These are phyloP conservation scores for Ammopiptanthus mongolicus DNA, from an alignment of 306 rosid genomes.

Conservation along the genomic window DNA sequence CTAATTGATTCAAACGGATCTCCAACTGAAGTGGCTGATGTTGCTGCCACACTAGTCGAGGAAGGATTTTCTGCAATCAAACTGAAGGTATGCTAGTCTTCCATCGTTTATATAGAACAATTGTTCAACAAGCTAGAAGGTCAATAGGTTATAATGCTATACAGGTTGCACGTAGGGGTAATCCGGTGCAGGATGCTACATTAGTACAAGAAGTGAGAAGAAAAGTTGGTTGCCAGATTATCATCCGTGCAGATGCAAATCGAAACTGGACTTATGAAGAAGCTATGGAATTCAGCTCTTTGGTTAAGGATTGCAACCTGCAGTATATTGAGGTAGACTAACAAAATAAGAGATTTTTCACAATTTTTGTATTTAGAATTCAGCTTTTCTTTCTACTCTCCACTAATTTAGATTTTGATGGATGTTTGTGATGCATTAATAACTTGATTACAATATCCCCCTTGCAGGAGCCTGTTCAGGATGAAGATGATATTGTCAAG, in stretches of 20 bases:
- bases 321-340: constrained; percentile 80
- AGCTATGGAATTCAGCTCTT: constrained; percentile 74
- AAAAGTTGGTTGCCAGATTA: constrained; percentile 59
- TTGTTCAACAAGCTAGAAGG: constrained; percentile 14
- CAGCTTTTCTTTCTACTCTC: background rate
- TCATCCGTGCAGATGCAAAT: constrained; percentile 89
- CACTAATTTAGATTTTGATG: background rate
- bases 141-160: constrained; percentile 17
- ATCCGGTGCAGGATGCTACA: constrained; percentile 65
- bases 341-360: background rate
- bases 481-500: constrained; percentile 67
- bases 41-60: constrained; percentile 55
- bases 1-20: constrained; percentile 65
- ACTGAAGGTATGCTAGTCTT: constrained; percentile 55
- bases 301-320: constrained; percentile 71
- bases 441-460: constrained; percentile 18
- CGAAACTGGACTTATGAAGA: constrained; percentile 82
- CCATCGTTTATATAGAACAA: background rate
- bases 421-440: constrained; percentile 5
- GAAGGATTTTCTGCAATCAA: constrained; percentile 90
- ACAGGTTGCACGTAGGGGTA: constrained; percentile 76
- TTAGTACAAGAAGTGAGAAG: constrained; percentile 74
- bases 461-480: constrained; percentile 82
- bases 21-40: constrained; percentile 69
- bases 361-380: background rate